These are phyloP conservation scores for Nyctanthes arbortristis DNA, from an alignment of 257 asterid species.

Conservation along the genomic window DNA sequence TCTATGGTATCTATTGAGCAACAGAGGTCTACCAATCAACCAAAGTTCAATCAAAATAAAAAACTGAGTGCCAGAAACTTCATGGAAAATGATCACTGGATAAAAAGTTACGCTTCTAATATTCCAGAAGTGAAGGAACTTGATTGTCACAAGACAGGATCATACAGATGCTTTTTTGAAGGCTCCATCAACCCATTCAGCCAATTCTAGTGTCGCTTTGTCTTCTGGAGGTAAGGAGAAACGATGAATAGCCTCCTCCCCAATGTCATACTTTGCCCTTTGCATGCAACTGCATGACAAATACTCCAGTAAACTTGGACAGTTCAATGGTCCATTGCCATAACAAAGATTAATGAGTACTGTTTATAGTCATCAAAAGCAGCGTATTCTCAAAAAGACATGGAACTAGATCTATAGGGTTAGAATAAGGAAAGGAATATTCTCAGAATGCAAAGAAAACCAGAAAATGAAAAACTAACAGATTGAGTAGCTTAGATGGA, in stretches of 20 bases:
- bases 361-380: not conserved
- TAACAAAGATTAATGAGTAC: not conserved
- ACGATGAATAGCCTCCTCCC: constrained; percentile 94
- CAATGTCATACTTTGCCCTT: constrained; percentile 92
- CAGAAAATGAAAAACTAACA: constrained; percentile 55
- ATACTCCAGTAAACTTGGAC: constrained; percentile 18
- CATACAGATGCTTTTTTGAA: constrained; percentile 82
- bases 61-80: not conserved
- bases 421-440: constrained; percentile 13
- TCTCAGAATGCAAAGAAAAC: constrained; percentile 12
- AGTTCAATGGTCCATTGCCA: constrained; percentile 6
- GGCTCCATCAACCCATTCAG: constrained; percentile 98
- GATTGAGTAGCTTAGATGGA: constrained; percentile 92
- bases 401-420: constrained; percentile 14
- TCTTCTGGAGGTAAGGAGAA: constrained; percentile 95
- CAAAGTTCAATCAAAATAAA: constrained; percentile 10
- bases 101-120: constrained; percentile 11
- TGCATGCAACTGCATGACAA: constrained; percentile 87
- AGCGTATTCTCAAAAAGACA: constrained; percentile 24
- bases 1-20: not conserved
- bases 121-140: constrained; percentile 15
- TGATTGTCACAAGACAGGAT: constrained; percentile 32
- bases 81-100: not conserved
- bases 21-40: not conserved
- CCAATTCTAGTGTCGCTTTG: constrained; percentile 85